A percentile compares a stretch with the other conserved stretches of the same genome.
Evolutionary conservation across 345 rosid species (phyloP).

Genomic region (Cardamine chenopodiifolia): DNA sequence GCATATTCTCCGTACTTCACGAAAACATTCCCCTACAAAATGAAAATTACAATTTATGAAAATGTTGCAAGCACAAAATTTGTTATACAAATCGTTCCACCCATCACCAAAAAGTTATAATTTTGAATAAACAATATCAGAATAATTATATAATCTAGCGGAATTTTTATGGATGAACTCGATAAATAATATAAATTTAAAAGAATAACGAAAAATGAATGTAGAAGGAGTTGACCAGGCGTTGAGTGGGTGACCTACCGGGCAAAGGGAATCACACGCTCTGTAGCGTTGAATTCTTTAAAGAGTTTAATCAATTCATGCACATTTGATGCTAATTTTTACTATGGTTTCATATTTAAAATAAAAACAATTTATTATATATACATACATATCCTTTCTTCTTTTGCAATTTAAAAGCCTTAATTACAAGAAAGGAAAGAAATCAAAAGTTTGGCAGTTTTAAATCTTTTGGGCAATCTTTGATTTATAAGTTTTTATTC

Average conservation of each 20-base stretch:
- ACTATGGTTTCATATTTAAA: not conserved
- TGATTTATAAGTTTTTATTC: constrained; percentile 28
- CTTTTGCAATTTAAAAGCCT: constrained; percentile 38
- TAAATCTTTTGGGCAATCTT: constrained; percentile 38
- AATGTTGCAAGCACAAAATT: not conserved
- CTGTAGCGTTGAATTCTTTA: constrained; percentile 94
- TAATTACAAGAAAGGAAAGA: constrained; percentile 32
- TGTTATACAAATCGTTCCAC: constrained; percentile 11
- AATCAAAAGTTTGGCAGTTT: constrained; percentile 40
- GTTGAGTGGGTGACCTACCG: constrained; percentile 93
- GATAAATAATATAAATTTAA: not conserved
- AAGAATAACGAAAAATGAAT: constrained; percentile 8
- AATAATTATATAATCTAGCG: not conserved
- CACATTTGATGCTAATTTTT: constrained; percentile 57
- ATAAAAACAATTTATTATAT: constrained; percentile 3
- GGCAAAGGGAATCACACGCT: constrained; percentile 72
- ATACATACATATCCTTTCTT: constrained; percentile 39
- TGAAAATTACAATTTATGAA: too few relatives aligned
- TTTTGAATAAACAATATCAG: not conserved
- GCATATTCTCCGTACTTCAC: constrained; percentile 20
- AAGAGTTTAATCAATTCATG: constrained; percentile 65
- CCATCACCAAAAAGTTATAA: not conserved
- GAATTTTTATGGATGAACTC: not conserved
- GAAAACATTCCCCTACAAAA: constrained; percentile 6
- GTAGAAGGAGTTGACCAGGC: constrained; percentile 63